A percentile compares a stretch with the other conserved stretches of the same genome.
Evolutionary conservation across 2,329 filamentous ascomycete species (phyloP).

Genomic region (Dothiorella sarmentorum): DNA sequence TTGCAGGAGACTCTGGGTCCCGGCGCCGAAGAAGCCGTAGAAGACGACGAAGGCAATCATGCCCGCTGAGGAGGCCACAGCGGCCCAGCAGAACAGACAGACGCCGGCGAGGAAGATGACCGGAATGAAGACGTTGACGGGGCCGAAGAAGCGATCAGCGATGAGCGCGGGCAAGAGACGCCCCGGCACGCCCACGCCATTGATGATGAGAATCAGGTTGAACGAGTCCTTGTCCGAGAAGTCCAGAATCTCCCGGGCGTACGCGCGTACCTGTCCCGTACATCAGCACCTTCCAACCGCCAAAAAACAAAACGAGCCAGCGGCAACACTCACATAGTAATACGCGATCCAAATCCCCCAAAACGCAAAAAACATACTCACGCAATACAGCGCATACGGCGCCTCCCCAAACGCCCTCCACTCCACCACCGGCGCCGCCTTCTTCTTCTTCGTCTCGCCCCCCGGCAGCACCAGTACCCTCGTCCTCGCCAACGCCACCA

Average conservation of each 20-base stretch:
- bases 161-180: constrained; percentile 48
- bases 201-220: constrained; percentile 12
- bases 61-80: constrained; percentile 35
- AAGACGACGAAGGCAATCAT: constrained; percentile 44
- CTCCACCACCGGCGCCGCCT: constrained; percentile 50
- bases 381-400: constrained; percentile 48
- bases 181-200: constrained; percentile 36
- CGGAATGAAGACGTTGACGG: constrained; percentile 42
- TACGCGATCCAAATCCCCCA: constrained; percentile 54
- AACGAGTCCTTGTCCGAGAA: constrained; percentile 52
- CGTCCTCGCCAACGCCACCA: constrained; percentile 38
- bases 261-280: neutral
- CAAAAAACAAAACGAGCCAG: too few relatives aligned
- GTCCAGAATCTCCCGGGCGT: constrained; percentile 28
- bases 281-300: neutral
- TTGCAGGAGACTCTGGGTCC: constrained; percentile 44
- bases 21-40: constrained; percentile 49
- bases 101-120: constrained; percentile 38
- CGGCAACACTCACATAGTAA: constrained; percentile 48
- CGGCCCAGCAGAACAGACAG: constrained; percentile 45
- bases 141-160: constrained; percentile 40
- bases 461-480: constrained; percentile 25
- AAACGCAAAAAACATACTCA: constrained; percentile 45
- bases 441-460: constrained; percentile 37
- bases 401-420: constrained; percentile 55